Evolutionary conservation across 1,284 basidiomycete species (phyloP).

Genomic region (Vanrija sp.): DNA sequence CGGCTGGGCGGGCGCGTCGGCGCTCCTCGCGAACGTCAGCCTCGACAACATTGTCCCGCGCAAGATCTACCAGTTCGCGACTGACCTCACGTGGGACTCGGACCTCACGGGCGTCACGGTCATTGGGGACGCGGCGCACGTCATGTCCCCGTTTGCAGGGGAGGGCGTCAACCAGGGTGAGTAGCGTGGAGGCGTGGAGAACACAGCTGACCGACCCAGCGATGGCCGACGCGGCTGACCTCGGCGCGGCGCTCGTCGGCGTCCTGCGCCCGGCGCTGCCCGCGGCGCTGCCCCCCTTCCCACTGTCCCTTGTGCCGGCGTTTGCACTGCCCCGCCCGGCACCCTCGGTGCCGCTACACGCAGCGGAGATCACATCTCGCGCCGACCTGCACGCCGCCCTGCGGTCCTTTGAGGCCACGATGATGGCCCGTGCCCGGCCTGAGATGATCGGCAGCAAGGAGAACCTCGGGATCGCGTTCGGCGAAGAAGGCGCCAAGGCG

Average conservation of each 20-base stretch:
- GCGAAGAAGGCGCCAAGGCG: constrained; percentile 1
- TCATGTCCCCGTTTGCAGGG: constrained; percentile 54
- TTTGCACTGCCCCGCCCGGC: constrained; percentile 2
- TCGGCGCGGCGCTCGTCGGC: constrained; percentile 34
- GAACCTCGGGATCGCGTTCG: constrained; percentile 6
- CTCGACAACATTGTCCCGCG: constrained; percentile 23
- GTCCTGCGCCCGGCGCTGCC: constrained; percentile 4
- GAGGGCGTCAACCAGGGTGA: constrained; percentile 51
- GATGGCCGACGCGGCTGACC: constrained; percentile 30
- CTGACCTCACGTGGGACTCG: constrained; percentile 26
- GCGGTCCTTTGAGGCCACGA: constrained; percentile 18
- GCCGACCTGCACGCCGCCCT: constrained; percentile 13
- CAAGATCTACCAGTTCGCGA: constrained; percentile 28
- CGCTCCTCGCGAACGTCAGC: constrained; percentile 33
- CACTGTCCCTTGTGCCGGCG: constrained; percentile 15
- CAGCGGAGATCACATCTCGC: background rate
- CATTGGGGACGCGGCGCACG: constrained; percentile 53
- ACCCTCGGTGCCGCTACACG: background rate
- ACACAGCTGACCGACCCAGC: constrained; percentile 6
- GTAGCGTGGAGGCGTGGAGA: background rate
- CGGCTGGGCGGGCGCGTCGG: constrained; percentile 27
- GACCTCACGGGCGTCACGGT: constrained; percentile 24
- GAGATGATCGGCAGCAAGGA: constrained; percentile 13
- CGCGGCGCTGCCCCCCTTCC: constrained; percentile 15
- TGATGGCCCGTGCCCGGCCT: constrained; percentile 20